Base-by-base conservation (phyloP, 306 rosid species). In the Notholithocarpus densiflorus region DNA sequence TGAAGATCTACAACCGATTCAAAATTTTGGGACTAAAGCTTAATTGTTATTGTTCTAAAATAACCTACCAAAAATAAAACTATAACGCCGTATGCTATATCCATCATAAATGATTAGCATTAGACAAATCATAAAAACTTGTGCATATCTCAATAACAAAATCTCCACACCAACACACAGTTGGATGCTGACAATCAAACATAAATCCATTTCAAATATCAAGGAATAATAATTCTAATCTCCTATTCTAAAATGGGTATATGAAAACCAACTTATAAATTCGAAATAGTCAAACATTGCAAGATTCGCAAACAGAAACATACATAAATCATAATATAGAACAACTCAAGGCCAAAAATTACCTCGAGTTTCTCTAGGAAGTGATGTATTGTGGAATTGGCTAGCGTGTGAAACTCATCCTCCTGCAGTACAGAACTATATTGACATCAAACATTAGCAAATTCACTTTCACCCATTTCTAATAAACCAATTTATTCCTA, bases 281-380 rank as follows among this genome's bases (percentile, higher is more conserved):
- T 56, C 31, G 8, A 18, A 27, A 62, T 43, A 20, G 7, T 0
- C 24, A n/a, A 66, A 64, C 45, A 61, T 56, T 24, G 13, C 68
- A 57, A 74, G 20, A 66, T 75, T 64, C 5, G 13, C 45, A 61
- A 59, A 55, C 61, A 66, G 24, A 72, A 54, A 62, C 26, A 72
- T 5, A 73, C 14, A 65, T 4, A 51, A 27, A 52, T 24, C 72
- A 68, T 68, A 19, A 51, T n/a, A 32, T 37, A 37, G 3, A 75
- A 75, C 21, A 19, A 40, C 31, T 18, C 52, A 40, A 31, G 27
- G 32, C 54, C 70, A 11, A 75, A 17, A 77, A 15, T 11, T 71
- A 91, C 98, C 98, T 95, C 99, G 5, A 95, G 64, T 83, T 91
- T 91, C 87, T 92, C 96, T 81, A 90, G 98, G 7, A 95, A 79